Evolutionary conservation across 495 filamentous ascomycete genomes (phyloP).

Genomic region (Jackrogersella minutella): DNA sequence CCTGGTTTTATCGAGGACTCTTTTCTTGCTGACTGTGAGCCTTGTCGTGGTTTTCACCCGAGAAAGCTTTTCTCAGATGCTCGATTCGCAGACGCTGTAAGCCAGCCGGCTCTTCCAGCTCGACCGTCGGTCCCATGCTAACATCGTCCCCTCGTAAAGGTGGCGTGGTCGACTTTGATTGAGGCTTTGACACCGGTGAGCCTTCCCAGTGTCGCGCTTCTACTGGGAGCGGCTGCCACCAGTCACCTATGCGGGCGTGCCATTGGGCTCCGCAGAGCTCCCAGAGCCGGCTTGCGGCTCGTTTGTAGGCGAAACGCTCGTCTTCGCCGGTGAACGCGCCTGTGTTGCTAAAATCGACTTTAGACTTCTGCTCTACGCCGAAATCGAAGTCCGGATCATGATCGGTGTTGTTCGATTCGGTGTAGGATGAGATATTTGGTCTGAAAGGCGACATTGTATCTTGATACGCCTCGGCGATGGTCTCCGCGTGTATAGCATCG

Average conservation of each 20-base stretch:
- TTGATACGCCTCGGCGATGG: slow-evolving; percentile 74
- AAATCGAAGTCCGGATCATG: slow-evolving; percentile 59
- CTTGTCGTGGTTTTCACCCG: background rate
- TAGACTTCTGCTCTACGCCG: slow-evolving; percentile 40
- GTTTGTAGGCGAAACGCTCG: slow-evolving; percentile 74
- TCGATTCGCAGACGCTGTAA: slow-evolving; percentile 49
- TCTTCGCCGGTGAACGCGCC: slow-evolving; percentile 73
- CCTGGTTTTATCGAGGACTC: background rate
- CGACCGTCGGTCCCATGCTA: slow-evolving; percentile 48
- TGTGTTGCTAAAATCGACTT: slow-evolving; percentile 63
- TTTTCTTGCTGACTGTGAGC: too few species aligned
- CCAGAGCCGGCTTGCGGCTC: slow-evolving; percentile 72
- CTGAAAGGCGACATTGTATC: slow-evolving; percentile 73
- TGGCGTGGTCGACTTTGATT: background rate
- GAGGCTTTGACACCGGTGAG: slow-evolving; percentile 32
- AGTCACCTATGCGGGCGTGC: slow-evolving; percentile 65
- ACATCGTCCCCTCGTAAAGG: slow-evolving; percentile 38
- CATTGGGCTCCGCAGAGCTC: slow-evolving; percentile 71
- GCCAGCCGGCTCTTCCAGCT: slow-evolving; percentile 53
- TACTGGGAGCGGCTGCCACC: slow-evolving; percentile 70
- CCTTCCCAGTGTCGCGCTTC: slow-evolving; percentile 69
- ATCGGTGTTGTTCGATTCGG: slow-evolving; percentile 47
- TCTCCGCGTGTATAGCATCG: slow-evolving; percentile 70
- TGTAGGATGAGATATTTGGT: slow-evolving; percentile 71
- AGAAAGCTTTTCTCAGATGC: slow-evolving; percentile 33